Evolutionary conservation across 371 early-diverging fungal genomes (phyloP).

Genomic region (Actinomortierella ambigua): DNA sequence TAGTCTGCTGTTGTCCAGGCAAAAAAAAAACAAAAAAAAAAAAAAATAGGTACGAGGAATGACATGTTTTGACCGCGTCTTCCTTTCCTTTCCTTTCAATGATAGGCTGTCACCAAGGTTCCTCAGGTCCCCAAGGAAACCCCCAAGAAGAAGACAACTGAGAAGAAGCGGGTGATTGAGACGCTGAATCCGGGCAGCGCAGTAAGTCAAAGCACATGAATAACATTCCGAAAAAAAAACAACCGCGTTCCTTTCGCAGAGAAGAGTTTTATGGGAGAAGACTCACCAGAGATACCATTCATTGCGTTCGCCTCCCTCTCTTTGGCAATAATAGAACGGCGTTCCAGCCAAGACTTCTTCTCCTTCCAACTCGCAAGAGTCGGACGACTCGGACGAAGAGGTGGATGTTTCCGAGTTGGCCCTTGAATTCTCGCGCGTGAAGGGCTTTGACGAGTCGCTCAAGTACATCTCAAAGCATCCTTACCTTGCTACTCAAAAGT

Average conservation of each 20-base stretch:
- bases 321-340: slow-evolving; percentile 24
- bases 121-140: slow-evolving; percentile 36
- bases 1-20: no score
- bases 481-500: slow-evolving; percentile 68
- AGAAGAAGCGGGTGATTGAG: slow-evolving; percentile 68
- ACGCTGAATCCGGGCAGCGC: slow-evolving; percentile 72
- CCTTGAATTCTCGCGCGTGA: slow-evolving; percentile 63
- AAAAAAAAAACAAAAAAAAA: no score
- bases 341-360: slow-evolving; percentile 24
- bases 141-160: slow-evolving; percentile 47
- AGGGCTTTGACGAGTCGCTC: slow-evolving; percentile 69
- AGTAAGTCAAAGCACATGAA: slow-evolving; percentile 33
- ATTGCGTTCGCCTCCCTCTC: slow-evolving; percentile 5
- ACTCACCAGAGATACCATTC: no score
- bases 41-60: no score
- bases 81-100: not conserved
- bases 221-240: no score
- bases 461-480: slow-evolving; percentile 72
- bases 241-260: no score
- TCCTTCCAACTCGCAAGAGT: slow-evolving; percentile 44
- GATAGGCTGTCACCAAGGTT: slow-evolving; percentile 57
- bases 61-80: not conserved
- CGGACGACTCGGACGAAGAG: slow-evolving; percentile 62
- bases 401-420: slow-evolving; percentile 67
- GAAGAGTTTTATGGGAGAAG: no score